Percentiles rank a stretch among this genome's conserved stretches.
Evolutionary conservation across 2,329 filamentous ascomycete genomes (phyloP).

Genomic region (Paracoccidioides brasiliensis): DNA sequence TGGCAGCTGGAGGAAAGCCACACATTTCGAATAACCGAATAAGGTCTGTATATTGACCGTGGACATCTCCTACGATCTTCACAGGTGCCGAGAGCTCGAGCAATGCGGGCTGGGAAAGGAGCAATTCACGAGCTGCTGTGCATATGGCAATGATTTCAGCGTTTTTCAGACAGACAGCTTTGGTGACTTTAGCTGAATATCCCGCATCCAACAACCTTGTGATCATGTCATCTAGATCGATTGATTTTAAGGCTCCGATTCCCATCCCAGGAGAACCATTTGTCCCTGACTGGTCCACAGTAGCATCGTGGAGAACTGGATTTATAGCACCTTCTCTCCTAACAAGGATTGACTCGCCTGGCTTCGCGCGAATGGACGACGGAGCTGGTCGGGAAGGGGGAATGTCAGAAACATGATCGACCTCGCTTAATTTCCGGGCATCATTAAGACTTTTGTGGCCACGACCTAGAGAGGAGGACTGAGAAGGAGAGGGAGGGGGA

Average conservation of each 20-base stretch:
- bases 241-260: slow-evolving; percentile 81
- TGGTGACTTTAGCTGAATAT: slow-evolving; percentile 93
- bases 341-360: slow-evolving; percentile 80
- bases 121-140: slow-evolving; percentile 72
- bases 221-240: slow-evolving; percentile 95
- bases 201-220: slow-evolving; percentile 85
- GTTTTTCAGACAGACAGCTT: slow-evolving; percentile 93
- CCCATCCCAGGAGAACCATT: slow-evolving; percentile 51
- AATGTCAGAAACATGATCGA: slow-evolving; percentile 85
- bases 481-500: slow-evolving; percentile 75
- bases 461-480: slow-evolving; percentile 58
- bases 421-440: slow-evolving; percentile 76
- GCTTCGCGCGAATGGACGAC: slow-evolving; percentile 50
- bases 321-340: slow-evolving; percentile 61
- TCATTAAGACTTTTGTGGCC: slow-evolving; percentile 67
- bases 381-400: slow-evolving; percentile 56
- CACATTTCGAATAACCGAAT: slow-evolving; percentile 99
- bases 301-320: slow-evolving; percentile 44
- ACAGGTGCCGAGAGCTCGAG: slow-evolving; percentile 87
- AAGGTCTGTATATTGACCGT: slow-evolving; percentile 90
- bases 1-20: slow-evolving; percentile 80
- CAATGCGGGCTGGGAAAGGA: slow-evolving; percentile 81
- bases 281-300: slow-evolving; percentile 24
- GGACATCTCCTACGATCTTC: slow-evolving; percentile 94
- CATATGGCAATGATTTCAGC: slow-evolving; percentile 94